phyloP scores from a whole-genome alignment of 139 green algal genomes.

The Volvox africanus region DNA sequence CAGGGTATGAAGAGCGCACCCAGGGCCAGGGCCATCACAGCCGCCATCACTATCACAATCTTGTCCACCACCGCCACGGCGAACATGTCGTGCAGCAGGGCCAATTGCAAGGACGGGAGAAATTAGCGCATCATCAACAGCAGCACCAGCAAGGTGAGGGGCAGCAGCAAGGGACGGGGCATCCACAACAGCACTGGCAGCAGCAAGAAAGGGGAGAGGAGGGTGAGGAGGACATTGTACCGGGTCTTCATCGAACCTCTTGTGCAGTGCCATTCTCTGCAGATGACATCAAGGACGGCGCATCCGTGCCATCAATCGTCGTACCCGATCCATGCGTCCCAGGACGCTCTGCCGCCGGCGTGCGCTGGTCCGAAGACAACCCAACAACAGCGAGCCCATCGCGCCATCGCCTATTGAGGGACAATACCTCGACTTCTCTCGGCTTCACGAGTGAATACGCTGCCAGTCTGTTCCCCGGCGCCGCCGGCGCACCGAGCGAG shows the following conservation, averaged over 20 bases:
- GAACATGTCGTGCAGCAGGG: background rate
- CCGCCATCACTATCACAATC: background rate
- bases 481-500: slow-evolving; percentile 24
- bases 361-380: background rate
- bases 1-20: background rate
- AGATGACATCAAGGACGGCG: background rate
- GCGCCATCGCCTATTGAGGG: background rate
- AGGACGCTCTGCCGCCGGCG: background rate
- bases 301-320: background rate
- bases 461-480: background rate
- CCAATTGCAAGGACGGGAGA: background rate
- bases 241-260: background rate
- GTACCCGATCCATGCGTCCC: background rate
- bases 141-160: background rate
- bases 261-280: background rate
- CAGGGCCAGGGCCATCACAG: background rate
- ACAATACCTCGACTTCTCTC: background rate
- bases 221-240: background rate
- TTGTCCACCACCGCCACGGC: background rate
- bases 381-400: background rate
- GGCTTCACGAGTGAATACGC: background rate
- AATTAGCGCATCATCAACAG: background rate
- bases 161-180: background rate
- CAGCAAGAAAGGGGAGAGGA: background rate
- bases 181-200: background rate